Evolutionary conservation across 106 monocot species (phyloP).

Genomic region (Dendrobium officinale): DNA sequence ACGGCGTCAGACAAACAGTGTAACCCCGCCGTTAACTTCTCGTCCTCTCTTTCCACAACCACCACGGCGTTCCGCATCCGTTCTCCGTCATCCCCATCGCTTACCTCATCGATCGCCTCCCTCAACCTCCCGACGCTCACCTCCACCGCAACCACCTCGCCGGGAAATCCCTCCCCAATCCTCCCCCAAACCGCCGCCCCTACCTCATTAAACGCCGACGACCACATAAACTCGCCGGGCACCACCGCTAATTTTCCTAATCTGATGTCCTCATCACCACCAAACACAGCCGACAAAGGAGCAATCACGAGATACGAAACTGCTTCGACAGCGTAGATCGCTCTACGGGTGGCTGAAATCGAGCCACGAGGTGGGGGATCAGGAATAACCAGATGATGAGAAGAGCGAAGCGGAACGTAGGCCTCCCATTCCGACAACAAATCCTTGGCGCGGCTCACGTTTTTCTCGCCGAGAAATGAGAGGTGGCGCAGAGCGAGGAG

Average conservation of each 20-base stretch:
- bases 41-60: constrained; percentile 25
- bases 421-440: constrained; percentile 11
- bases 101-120: constrained; percentile 7
- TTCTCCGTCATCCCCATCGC: constrained; percentile 3
- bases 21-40: constrained; percentile 34
- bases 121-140: constrained; percentile 10
- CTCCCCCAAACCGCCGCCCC: constrained; percentile 9
- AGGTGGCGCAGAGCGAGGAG: constrained; percentile 46
- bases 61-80: constrained; percentile 3
- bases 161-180: background rate
- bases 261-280: constrained; percentile 1
- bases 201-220: constrained; percentile 31
- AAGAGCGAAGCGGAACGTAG: background rate
- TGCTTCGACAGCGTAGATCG: constrained; percentile 52
- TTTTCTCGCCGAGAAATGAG: background rate
- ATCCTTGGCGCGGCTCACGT: constrained; percentile 2
- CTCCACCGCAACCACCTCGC: constrained; percentile 31
- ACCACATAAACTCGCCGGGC: constrained; percentile 38
- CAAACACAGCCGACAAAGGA: constrained; percentile 16
- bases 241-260: background rate
- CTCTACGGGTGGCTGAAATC: constrained; percentile 20
- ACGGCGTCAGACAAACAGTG: constrained; percentile 29
- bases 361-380: constrained; percentile 17
- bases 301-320: constrained; percentile 35
- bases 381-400: background rate